Evolutionary conservation across 371 early-diverging fungal species (phyloP).

Genomic region (Mortierella sp.): DNA sequence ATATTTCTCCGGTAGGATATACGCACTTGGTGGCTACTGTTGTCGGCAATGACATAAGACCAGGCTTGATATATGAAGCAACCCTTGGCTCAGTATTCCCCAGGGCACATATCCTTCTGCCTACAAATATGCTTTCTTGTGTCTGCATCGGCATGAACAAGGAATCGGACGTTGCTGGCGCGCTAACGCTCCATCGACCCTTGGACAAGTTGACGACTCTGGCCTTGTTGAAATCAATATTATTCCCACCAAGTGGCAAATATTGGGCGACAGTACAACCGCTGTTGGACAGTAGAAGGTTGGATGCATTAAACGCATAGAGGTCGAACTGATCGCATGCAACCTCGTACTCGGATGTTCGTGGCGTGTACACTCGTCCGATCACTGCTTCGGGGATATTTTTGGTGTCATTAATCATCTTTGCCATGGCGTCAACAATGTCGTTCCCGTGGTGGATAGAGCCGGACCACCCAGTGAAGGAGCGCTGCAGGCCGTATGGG

Average conservation of each 20-base stretch:
- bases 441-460: background rate
- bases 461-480: conserved; percentile 1
- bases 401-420: conserved; percentile 10
- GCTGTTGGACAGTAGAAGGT: too few species aligned
- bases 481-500: background rate
- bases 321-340: background rate
- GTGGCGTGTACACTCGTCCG: conserved; percentile 14
- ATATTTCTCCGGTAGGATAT: background rate
- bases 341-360: background rate
- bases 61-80: too few species aligned
- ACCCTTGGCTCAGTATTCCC: too few species aligned
- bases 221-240: background rate
- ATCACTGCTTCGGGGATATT: conserved; percentile 11
- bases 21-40: background rate
- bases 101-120: too few species aligned
- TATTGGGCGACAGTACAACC: too few species aligned
- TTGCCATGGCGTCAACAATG: background rate
- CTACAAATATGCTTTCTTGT: too few species aligned
- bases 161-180: background rate
- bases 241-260: background rate
- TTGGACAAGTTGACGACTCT: background rate
- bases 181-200: background rate
- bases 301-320: too few species aligned
- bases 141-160: too few species aligned
- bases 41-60: background rate